Evolutionary conservation across 2,329 filamentous ascomycete species (phyloP).

Genomic region (Tympanopsis confertula): DNA sequence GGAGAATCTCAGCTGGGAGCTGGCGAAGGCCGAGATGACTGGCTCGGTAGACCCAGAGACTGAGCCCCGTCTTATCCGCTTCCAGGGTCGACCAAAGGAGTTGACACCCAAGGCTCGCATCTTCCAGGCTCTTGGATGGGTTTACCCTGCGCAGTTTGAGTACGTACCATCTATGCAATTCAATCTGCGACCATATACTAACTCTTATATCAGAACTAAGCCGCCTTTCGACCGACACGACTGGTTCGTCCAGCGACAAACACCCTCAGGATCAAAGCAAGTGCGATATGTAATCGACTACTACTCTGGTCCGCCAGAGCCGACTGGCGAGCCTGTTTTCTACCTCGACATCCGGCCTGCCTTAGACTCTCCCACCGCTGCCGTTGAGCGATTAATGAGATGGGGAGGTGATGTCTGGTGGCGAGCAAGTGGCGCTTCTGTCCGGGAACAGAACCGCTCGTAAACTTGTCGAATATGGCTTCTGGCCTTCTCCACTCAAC

Average conservation of each 20-base stretch:
- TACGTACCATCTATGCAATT: constrained; percentile 11
- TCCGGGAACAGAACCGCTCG: constrained; percentile 7
- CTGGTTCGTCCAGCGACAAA: constrained; percentile 50
- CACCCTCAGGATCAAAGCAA: constrained; percentile 15
- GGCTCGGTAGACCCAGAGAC: constrained; percentile 8
- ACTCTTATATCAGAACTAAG: neutral
- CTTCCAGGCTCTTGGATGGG: constrained; percentile 39
- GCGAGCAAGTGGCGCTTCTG: constrained; percentile 45
- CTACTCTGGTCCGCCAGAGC: constrained; percentile 50
- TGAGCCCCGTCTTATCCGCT: constrained; percentile 44
- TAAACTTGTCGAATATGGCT: no score
- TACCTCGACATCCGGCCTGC: constrained; percentile 57
- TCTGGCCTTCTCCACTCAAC: no score
- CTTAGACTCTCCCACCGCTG: constrained; percentile 51
- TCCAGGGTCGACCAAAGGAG: constrained; percentile 51
- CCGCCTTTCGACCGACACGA: constrained; percentile 60
- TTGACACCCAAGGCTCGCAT: constrained; percentile 52
- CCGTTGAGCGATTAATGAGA: constrained; percentile 46
- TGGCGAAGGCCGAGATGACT: constrained; percentile 24
- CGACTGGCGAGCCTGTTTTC: constrained; percentile 56
- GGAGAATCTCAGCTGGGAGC: constrained; percentile 28
- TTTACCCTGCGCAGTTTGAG: constrained; percentile 46
- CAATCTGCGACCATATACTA: neutral
- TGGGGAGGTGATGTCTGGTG: constrained; percentile 61
- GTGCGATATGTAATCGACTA: constrained; percentile 61